Conservation (phyloP, 495 filamentous ascomycete species). For the Penicillium malachiteum region DNA sequence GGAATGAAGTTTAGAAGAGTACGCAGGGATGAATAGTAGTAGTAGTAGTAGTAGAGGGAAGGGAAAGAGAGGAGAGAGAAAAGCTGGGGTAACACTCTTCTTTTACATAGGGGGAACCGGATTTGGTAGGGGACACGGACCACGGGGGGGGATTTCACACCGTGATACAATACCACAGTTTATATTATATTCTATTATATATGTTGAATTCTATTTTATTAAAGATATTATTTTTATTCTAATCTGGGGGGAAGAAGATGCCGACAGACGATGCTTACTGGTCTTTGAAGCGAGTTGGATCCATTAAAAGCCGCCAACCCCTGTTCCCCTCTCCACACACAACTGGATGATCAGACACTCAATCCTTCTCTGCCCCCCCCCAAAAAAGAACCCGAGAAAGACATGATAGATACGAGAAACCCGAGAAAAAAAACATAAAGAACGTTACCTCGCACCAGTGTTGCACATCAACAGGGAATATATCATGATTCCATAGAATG, state of each 20-base stretch:
- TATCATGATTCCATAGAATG: not conserved
- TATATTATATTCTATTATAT: not conserved
- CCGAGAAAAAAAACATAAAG: not conserved
- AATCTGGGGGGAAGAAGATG: conserved; percentile 6
- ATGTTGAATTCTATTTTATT: not conserved
- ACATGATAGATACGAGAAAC: no score
- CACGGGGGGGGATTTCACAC: conserved; percentile 10
- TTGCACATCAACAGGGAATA: not conserved
- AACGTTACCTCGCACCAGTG: not conserved
- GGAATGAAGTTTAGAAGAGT: conserved; percentile 2
- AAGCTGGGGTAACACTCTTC: conserved; percentile 9
- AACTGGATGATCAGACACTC: no score
- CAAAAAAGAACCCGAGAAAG: no score
- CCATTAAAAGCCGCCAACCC: conserved; percentile 14
- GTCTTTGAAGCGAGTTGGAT: conserved; percentile 13
- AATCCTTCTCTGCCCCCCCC: no score
- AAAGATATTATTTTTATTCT: not conserved
- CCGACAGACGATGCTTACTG: conserved; percentile 12
- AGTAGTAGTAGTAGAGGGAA: conserved; percentile 1
- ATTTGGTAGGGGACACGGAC: conserved; percentile 34
- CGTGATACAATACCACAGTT: conserved; percentile 4
- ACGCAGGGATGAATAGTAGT: conserved; percentile 11
- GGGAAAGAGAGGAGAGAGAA: conserved; percentile 9
- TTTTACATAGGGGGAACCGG: conserved; percentile 10
- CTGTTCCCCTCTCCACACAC: conserved; percentile 13